Percentiles rank a stretch among this genome's conserved stretches.
phyloP scores from a whole-genome alignment of 176 grass and related monocot species.

The Aegilops sharonensis region DNA sequence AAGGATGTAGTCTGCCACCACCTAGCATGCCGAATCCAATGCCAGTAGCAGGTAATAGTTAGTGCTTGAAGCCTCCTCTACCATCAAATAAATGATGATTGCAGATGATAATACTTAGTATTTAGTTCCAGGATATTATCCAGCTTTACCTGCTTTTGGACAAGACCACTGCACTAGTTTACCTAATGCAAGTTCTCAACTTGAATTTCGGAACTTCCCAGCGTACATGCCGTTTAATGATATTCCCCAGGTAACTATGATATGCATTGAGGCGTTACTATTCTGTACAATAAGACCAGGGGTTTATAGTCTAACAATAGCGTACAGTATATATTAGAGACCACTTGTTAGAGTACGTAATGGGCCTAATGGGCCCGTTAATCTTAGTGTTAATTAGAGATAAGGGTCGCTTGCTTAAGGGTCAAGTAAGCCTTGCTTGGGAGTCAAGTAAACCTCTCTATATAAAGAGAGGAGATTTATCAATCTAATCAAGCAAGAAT shows the following conservation, averaged over 20 bases:
- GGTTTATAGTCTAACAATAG: not conserved
- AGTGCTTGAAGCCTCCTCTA: not conserved
- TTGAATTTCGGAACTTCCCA: not conserved
- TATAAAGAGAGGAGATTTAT: too few relatives aligned
- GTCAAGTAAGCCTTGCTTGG: too few relatives aligned
- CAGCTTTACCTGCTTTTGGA: not conserved
- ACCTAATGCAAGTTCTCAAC: not conserved
- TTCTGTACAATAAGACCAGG: not conserved
- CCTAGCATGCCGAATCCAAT: not conserved
- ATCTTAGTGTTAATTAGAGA: too few relatives aligned
- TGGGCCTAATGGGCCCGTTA: too few relatives aligned
- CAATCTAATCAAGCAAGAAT: too few relatives aligned
- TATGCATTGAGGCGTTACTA: not conserved
- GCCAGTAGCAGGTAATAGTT: not conserved
- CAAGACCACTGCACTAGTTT: not conserved
- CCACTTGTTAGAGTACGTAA: too few relatives aligned
- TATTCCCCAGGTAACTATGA: not conserved
- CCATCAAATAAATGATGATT: not conserved
- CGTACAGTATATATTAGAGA: too few relatives aligned
- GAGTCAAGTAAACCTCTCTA: too few relatives aligned
- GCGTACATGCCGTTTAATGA: fast-evolving
- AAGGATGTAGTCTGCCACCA: not conserved
- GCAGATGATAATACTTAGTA: not conserved
- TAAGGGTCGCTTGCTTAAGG: too few relatives aligned
- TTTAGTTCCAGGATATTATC: not conserved